These are phyloP conservation scores for Cucurbita moschata DNA, from an alignment of 306 rosid species.

Conservation along the genomic window DNA sequence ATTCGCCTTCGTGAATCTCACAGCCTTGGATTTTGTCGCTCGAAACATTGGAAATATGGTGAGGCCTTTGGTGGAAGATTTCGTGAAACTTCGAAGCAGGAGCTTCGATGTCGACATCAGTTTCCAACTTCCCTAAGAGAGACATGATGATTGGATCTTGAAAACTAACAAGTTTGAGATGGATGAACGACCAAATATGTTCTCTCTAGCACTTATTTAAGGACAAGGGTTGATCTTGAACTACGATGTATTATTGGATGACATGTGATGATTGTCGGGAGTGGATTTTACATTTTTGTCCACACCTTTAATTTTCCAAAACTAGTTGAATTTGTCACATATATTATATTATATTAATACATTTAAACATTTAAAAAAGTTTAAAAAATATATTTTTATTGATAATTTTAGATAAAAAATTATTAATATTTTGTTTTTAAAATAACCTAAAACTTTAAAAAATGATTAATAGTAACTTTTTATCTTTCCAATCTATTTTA, in stretches of 20 bases:
- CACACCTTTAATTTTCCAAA: not conserved
- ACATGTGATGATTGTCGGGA: too few relatives aligned
- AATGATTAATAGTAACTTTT: too few relatives aligned
- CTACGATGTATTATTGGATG: not conserved
- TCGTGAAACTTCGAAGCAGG: not conserved
- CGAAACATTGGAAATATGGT: not conserved
- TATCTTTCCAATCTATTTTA: too few relatives aligned
- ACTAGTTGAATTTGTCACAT: too few relatives aligned
- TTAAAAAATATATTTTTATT: too few relatives aligned
- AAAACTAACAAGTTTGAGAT: not conserved
- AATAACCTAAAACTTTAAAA: too few relatives aligned
- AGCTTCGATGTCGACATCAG: not conserved
- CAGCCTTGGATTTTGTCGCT: not conserved
- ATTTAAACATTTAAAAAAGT: too few relatives aligned
- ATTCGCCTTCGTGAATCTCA: constrained; percentile 4
- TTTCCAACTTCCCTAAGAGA: not conserved
- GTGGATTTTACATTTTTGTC: not conserved
- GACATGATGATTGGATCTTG: not conserved
- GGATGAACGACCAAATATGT: not conserved
- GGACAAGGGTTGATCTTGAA: not conserved
- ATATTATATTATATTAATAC: too few relatives aligned
- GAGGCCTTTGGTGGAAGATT: not conserved
- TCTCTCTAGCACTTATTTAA: not conserved
- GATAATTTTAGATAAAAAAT: too few relatives aligned
- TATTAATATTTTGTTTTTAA: too few relatives aligned